phyloP scores from a whole-genome alignment of 305 asterid species.

The Coffea humblotiana region DNA sequence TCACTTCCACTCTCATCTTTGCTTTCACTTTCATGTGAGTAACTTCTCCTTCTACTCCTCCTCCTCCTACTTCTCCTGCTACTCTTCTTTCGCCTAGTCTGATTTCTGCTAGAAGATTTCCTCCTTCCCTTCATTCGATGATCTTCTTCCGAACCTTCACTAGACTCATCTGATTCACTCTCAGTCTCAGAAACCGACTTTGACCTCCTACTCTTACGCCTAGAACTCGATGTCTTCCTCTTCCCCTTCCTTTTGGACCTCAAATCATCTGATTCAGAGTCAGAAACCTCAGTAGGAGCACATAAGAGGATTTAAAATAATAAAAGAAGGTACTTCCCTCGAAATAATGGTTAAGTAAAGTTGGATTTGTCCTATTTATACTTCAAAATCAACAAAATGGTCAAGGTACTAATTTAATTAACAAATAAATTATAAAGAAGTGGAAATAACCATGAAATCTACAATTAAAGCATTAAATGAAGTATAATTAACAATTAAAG shows the following conservation, averaged over 20 bases:
- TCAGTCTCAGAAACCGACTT: constrained; percentile 47
- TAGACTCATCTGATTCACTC: constrained; percentile 48
- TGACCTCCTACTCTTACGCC: constrained; percentile 44
- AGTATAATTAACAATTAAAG: no score
- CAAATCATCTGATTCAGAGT: constrained; percentile 53
- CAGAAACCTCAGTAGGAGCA: constrained; percentile 25
- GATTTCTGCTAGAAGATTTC: constrained; percentile 25
- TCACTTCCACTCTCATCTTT: no score
- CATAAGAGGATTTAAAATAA: no score
- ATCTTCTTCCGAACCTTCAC: constrained; percentile 46
- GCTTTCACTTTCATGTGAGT: background rate
- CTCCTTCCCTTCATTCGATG: constrained; percentile 41
- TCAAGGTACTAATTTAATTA: no score
- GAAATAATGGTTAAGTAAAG: no score
- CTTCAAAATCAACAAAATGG: no score
- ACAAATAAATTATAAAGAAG: no score
- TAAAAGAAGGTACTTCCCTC: no score
- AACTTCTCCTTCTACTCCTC: constrained; percentile 43
- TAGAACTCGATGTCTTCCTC: constrained; percentile 49
- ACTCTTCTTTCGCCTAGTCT: constrained; percentile 36
- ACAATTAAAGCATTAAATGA: no score
- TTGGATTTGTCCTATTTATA: no score
- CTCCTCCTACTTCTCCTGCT: constrained; percentile 42
- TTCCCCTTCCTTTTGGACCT: constrained; percentile 46
- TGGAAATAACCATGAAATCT: no score